Evolutionary conservation across 2,329 filamentous ascomycete species (phyloP).

Genomic region (Neopestalotiopsis sp.): DNA sequence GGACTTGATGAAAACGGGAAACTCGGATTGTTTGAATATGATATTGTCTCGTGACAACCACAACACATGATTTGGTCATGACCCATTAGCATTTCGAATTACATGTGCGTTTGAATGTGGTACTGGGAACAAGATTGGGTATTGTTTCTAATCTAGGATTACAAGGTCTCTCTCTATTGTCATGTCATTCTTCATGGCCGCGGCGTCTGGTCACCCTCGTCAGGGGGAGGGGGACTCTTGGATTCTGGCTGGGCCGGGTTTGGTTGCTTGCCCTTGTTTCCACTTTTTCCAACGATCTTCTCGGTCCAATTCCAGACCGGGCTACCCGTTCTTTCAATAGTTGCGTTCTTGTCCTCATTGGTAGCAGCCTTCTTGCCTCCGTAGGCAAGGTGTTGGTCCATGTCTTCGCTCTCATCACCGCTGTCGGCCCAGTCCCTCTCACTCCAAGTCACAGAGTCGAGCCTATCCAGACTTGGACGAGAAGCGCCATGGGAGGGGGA

Average conservation of each 20-base stretch:
- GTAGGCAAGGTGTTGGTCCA: conserved; percentile 31
- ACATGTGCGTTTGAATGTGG: too few relatives aligned
- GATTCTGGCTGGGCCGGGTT: conserved; percentile 20
- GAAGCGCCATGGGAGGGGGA: conserved; percentile 27
- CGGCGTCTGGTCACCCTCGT: not conserved
- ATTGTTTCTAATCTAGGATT: too few relatives aligned
- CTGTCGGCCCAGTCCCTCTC: conserved; percentile 68
- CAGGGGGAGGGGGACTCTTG: conserved; percentile 16
- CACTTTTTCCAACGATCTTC: conserved; percentile 46
- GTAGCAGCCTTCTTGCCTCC: conserved; percentile 19
- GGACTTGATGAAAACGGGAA: too few relatives aligned
- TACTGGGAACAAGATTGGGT: too few relatives aligned
- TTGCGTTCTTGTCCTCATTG: conserved; percentile 24
- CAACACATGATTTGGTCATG: too few relatives aligned
- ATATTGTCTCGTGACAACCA: too few relatives aligned
- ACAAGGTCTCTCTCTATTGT: not conserved
- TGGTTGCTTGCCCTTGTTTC: conserved; percentile 27
- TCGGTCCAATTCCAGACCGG: conserved; percentile 50
- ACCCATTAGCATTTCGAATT: too few relatives aligned
- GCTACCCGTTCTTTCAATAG: conserved; percentile 25
- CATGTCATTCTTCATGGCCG: conserved; percentile 1
- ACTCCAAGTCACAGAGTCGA: conserved; percentile 69
- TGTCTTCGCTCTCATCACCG: conserved; percentile 50
- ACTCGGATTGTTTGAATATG: too few relatives aligned
- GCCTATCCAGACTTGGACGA: conserved; percentile 36